These are phyloP conservation scores for Setaria viridis DNA, from an alignment of 202 grass and related monocot genomes.

Conservation along the genomic window DNA sequence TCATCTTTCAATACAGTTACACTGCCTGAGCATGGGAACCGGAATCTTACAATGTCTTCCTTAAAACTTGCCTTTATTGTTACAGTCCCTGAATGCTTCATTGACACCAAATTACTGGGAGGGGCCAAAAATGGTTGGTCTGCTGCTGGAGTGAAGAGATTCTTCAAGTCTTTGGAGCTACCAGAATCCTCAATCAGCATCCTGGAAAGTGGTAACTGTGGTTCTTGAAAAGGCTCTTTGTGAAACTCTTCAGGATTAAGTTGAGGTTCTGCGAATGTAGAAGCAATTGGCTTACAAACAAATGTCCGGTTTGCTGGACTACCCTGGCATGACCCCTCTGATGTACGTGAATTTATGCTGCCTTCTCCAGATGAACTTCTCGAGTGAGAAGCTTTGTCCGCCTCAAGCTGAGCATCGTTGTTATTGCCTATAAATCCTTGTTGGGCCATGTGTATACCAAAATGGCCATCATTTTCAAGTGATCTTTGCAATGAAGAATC, in stretches of 20 bases:
- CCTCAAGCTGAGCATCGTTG: slow-evolving; percentile 49
- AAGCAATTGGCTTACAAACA: slow-evolving; percentile 59
- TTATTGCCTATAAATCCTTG: slow-evolving; percentile 52
- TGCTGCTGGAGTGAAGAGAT: slow-evolving; percentile 59
- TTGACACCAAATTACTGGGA: slow-evolving; percentile 37
- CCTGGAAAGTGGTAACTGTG: slow-evolving; percentile 51
- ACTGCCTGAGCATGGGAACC: slow-evolving; percentile 56
- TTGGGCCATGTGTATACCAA: slow-evolving; percentile 32
- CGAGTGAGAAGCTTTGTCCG: slow-evolving; percentile 65
- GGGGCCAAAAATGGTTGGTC: slow-evolving; percentile 44
- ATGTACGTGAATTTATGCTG: slow-evolving; percentile 74
- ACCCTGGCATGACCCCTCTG: slow-evolving; percentile 80
- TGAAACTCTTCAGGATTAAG: slow-evolving; percentile 44
- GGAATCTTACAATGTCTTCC: slow-evolving; percentile 89
- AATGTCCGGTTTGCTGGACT: slow-evolving; percentile 56
- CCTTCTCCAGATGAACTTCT: slow-evolving; percentile 80
- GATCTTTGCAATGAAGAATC: slow-evolving; percentile 45
- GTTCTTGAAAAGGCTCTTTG: slow-evolving; percentile 60
- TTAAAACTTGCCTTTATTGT: slow-evolving; percentile 93
- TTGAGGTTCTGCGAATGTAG: slow-evolving; percentile 52
- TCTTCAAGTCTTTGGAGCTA: slow-evolving; percentile 90
- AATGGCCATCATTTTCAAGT: slow-evolving; percentile 43
- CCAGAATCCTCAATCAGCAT: slow-evolving; percentile 79
- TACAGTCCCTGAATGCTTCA: slow-evolving; percentile 64
- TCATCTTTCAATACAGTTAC: slow-evolving; percentile 68